A percentile compares a stretch with the other conserved stretches of the same genome.
phyloP scores from a whole-genome alignment of 1,284 basidiomycete species.

The Cutaneotrichosporon sp. region DNA sequence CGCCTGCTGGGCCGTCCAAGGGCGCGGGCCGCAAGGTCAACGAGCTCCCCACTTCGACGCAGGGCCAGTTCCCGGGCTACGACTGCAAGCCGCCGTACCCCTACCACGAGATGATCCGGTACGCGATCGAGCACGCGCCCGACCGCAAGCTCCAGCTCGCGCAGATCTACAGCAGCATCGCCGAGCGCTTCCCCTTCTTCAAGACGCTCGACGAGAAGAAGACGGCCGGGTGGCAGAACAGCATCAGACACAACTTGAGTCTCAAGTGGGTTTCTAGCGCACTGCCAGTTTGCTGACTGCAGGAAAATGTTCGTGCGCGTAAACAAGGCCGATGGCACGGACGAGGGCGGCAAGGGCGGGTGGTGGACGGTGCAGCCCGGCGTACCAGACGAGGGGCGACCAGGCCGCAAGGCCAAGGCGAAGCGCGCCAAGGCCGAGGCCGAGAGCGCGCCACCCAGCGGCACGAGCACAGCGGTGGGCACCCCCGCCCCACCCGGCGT shows the following conservation, averaged over 20 bases:
- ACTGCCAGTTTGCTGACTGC: conserved; percentile 11
- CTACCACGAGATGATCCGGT: conserved; percentile 53
- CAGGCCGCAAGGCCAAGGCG: conserved; percentile 50
- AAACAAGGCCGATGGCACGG: conserved; percentile 48
- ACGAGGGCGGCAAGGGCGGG: conserved; percentile 51
- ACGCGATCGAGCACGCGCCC: conserved; percentile 51
- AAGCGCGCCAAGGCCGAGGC: conserved; percentile 22
- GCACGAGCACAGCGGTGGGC: conserved; percentile 3
- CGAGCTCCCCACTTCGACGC: conserved; percentile 41
- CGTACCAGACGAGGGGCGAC: conserved; percentile 51
- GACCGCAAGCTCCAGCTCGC: conserved; percentile 49
- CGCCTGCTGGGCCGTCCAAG: conserved; percentile 5
- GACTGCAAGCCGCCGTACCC: conserved; percentile 54
- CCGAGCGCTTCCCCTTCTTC: conserved; percentile 54
- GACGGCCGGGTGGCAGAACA: conserved; percentile 53
- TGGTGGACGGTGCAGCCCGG: conserved; percentile 55
- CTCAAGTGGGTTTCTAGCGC: conserved; percentile 43
- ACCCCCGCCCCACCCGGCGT: neutral
- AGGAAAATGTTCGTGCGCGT: conserved; percentile 55
- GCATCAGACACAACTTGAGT: conserved; percentile 52
- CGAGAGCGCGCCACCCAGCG: neutral
- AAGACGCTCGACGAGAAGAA: conserved; percentile 52
- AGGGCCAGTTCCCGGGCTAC: conserved; percentile 43
- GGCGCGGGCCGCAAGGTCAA: conserved; percentile 37
- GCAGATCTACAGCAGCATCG: conserved; percentile 51